These are phyloP conservation scores for Solanum chacoense DNA, from an alignment of 305 asterid species.

Conservation along the genomic window DNA sequence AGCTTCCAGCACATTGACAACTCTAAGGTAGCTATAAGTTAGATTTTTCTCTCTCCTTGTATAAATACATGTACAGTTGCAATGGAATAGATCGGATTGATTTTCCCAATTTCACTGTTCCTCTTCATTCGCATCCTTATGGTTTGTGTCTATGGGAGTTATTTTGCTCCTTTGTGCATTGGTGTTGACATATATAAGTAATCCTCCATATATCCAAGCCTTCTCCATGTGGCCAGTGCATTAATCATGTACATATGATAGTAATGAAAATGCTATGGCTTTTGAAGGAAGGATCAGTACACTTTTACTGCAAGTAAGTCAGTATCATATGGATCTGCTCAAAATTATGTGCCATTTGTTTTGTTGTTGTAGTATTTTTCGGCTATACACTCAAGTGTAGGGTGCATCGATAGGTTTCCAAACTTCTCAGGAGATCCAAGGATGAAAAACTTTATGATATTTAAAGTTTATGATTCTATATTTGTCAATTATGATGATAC, in stretches of 20 bases:
- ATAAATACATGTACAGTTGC: background rate
- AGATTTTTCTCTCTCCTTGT: background rate
- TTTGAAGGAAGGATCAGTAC: background rate
- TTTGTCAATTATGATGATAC: background rate
- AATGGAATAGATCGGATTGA: background rate
- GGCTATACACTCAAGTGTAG: conserved; percentile 69
- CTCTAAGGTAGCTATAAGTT: background rate
- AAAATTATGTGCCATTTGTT: conserved; percentile 56
- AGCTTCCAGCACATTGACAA: background rate
- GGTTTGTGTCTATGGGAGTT: background rate
- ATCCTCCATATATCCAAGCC: background rate
- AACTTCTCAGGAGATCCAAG: conserved; percentile 29
- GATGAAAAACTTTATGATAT: conserved; percentile 3
- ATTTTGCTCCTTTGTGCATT: background rate
- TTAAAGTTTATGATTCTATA: background rate
- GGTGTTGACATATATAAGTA: background rate
- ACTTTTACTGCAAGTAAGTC: conserved; percentile 30
- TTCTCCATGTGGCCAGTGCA: background rate
- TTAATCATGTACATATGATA: background rate
- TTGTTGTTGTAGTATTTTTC: conserved; percentile 52
- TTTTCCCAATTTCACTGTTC: background rate
- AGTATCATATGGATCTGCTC: conserved; percentile 46
- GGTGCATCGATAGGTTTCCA: conserved; percentile 47
- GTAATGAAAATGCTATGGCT: background rate
- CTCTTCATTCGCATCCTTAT: background rate